phyloP scores from a whole-genome alignment of 225 moss, liverwort and hornwort genomes.

The Polytrichum formosum region DNA sequence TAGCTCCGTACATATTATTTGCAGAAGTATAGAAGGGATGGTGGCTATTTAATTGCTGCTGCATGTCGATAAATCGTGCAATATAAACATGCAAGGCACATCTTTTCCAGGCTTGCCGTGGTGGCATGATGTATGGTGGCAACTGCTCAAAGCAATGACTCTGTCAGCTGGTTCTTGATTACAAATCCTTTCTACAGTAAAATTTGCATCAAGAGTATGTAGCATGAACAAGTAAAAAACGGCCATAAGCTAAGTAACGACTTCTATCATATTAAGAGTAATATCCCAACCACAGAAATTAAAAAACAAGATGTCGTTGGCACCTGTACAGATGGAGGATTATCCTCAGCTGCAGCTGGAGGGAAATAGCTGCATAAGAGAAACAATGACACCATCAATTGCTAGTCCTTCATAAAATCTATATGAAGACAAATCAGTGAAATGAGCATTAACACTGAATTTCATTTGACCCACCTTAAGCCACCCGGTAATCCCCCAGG shows the following conservation, averaged over 20 bases:
- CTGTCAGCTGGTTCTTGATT: background rate
- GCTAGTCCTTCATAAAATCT: background rate
- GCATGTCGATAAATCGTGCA: slow-evolving; percentile 83
- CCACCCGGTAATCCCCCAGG: slow-evolving; percentile 18
- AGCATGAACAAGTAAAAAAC: background rate
- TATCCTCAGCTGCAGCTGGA: slow-evolving; percentile 53
- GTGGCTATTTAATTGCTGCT: slow-evolving; percentile 67
- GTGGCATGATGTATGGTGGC: slow-evolving; percentile 40
- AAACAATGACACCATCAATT: background rate
- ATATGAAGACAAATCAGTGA: background rate
- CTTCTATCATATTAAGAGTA: background rate
- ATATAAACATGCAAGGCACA: slow-evolving; percentile 89
- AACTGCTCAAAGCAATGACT: slow-evolving; percentile 11
- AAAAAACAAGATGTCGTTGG: background rate
- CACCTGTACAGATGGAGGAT: slow-evolving; percentile 63
- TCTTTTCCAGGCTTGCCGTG: slow-evolving; percentile 57
- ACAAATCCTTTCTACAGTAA: background rate
- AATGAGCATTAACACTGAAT: background rate
- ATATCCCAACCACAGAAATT: background rate
- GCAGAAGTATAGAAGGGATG: slow-evolving; percentile 47
- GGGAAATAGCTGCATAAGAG: slow-evolving; percentile 5
- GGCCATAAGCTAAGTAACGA: background rate
- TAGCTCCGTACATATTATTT: slow-evolving; percentile 41
- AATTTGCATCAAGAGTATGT: background rate
- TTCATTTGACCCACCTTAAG: background rate